phyloP scores from a whole-genome alignment of 345 rosid genomes.

The Lepidium africanum region DNA sequence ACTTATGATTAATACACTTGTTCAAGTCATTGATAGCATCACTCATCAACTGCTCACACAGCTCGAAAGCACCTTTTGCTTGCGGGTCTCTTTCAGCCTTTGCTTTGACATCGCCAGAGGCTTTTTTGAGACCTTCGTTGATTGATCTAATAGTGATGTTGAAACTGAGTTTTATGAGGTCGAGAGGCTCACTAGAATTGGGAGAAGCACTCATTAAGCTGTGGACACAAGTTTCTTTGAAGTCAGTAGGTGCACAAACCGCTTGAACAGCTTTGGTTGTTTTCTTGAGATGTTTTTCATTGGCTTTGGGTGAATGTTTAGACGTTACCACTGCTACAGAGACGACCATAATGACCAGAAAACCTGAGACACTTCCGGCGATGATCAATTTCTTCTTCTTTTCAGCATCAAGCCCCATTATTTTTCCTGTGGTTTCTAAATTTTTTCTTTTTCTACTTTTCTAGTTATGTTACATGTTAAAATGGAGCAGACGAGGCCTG shows the following conservation, averaged over 20 bases:
- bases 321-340: slow-evolving; percentile 38
- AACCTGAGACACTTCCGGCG: slow-evolving; percentile 38
- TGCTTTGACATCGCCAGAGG: slow-evolving; percentile 31
- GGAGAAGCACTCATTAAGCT: slow-evolving; percentile 36
- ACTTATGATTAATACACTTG: slow-evolving; percentile 31
- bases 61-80: slow-evolving; percentile 43
- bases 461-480: background rate
- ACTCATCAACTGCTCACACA: slow-evolving; percentile 45
- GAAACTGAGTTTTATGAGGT: slow-evolving; percentile 50
- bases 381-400: slow-evolving; percentile 38
- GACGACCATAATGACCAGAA: slow-evolving; percentile 61
- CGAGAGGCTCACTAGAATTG: slow-evolving; percentile 44
- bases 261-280: slow-evolving; percentile 41
- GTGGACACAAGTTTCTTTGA: slow-evolving; percentile 39
- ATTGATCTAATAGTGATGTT: slow-evolving; percentile 37
- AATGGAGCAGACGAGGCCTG: slow-evolving; percentile 15
- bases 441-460: background rate
- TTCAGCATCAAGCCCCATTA: slow-evolving; percentile 9
- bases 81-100: slow-evolving; percentile 41
- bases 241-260: slow-evolving; percentile 62
- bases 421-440: background rate
- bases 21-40: slow-evolving; percentile 51
- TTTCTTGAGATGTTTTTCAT: background rate
- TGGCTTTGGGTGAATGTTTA: background rate
- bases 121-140: slow-evolving; percentile 31